Conservation (phyloP, 768 basidiomycete genomes). For the Tulasnella sp. region DNA sequence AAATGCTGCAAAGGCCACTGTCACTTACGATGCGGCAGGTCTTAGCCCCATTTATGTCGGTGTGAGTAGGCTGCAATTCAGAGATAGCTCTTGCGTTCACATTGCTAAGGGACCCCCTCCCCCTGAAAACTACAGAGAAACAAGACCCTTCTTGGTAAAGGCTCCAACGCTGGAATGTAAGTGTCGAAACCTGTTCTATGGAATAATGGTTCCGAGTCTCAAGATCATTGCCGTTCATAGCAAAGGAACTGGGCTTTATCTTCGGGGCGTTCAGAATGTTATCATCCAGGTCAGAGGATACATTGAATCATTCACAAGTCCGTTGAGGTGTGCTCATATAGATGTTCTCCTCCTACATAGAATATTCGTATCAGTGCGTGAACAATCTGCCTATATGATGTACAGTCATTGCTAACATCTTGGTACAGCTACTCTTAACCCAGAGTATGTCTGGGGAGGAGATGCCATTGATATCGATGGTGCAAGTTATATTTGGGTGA, state of each 20-base stretch:
- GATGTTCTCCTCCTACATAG: no score
- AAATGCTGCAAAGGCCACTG: no score
- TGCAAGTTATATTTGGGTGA: no score
- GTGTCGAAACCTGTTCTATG: neutral
- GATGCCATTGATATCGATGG: neutral
- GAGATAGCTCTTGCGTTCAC: no score
- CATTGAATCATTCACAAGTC: no score
- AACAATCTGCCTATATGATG: no score
- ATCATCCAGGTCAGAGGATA: no score
- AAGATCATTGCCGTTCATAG: neutral
- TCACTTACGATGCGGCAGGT: neutral
- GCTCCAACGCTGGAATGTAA: constrained; percentile 7
- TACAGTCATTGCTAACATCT: neutral
- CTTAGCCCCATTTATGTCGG: neutral
- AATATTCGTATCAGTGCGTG: no score
- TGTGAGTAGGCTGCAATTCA: neutral
- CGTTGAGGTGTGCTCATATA: no score
- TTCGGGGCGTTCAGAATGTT: neutral
- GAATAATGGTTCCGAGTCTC: neutral
- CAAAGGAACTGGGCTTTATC: constrained; percentile 2
- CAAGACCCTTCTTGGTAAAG: constrained; percentile 9
- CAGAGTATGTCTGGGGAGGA: constrained; percentile 12
- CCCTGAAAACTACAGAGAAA: neutral
- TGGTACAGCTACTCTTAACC: neutral
- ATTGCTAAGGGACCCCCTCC: no score